Conservation (phyloP, 805 yeast genomes). For the Yarrowia sp. region DNA sequence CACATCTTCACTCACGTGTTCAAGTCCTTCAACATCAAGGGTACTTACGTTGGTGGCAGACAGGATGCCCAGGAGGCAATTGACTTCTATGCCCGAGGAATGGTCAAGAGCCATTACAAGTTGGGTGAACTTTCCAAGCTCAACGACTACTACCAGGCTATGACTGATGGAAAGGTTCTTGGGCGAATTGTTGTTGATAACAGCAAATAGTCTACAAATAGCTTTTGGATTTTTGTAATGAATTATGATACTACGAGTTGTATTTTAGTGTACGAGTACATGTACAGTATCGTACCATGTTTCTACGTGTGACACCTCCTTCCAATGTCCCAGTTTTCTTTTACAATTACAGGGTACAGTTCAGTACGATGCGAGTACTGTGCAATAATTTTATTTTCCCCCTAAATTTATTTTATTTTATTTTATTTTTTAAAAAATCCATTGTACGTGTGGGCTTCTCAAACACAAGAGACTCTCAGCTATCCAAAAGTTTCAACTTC, state of each 20-base stretch:
- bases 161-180: slow-evolving; percentile 78
- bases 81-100: slow-evolving; percentile 68
- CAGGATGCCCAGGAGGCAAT: slow-evolving; percentile 79
- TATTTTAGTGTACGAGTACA: neutral
- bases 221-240: slow-evolving; percentile 2
- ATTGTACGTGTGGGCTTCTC: too few species aligned
- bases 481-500: neutral
- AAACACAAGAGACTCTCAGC: too few species aligned
- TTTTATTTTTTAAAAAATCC: too few species aligned
- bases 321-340: too few species aligned
- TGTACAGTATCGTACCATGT: neutral
- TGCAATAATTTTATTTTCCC: too few species aligned
- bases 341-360: too few species aligned
- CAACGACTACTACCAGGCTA: slow-evolving; percentile 64
- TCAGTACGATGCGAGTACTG: too few species aligned
- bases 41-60: slow-evolving; percentile 87
- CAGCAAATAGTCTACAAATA: slow-evolving; percentile 46
- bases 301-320: neutral
- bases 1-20: slow-evolving; percentile 72
- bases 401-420: too few species aligned
- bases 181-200: slow-evolving; percentile 90
- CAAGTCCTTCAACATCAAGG: slow-evolving; percentile 66
- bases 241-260: neutral
- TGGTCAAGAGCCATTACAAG: slow-evolving; percentile 68
- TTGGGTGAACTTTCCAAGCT: slow-evolving; percentile 71